Base-by-base conservation (phyloP, 805 yeast genomes). In the Sungouiozyma ichnusensis region DNA sequence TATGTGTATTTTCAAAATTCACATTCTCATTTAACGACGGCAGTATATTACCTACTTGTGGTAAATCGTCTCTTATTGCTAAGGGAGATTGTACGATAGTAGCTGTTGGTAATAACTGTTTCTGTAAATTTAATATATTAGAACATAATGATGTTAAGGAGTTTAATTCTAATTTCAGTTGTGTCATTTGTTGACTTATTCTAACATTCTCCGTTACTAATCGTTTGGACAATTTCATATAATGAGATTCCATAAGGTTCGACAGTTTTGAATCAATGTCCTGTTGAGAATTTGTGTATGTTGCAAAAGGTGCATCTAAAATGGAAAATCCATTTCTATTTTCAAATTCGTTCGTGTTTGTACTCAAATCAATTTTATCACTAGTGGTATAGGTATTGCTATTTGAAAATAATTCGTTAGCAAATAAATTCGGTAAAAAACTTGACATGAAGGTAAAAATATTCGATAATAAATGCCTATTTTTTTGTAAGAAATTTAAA, bases 201-300 rank as follows among this genome's bases (percentile, higher is more conserved):
- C 60, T 46, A 13, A 55, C 48, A 44, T 59, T 59, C 43, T 60
- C 63, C 2, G 59, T 52, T 1, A 58, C 56, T 32, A 58, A 48
- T 33, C 55, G 50, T 40, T 52, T 49, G 3, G 63, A 57, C 13
- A 59, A 44, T 33, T 52, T 53, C 19, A 55, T 36, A 40, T 53
- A 56, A 35, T 52, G 48, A 20, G 51, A 35, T 17, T 50, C 53
- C 11, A 50, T 32, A 15, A 39, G 35, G 20, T 40, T 20, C 11
- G 46, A 37, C 15, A 44, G 20, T 27, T 16, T 41, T 9, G 40
- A 17, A 37, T 41, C 44, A 13, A 41, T 18, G 15, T 31, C 33
- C 9, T 33, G 20, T 19, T 16, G 3, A 8, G 34, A 14, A 15
- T 17, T 29, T 6, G 15, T n/a, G 14, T 18, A 15, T 3, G 40